Evolutionary conservation across 1,139 yeast genomes (phyloP), one percentile per base, ranked within the genome.

Genomic region (Pneumocystis oryctolagi): DNA sequence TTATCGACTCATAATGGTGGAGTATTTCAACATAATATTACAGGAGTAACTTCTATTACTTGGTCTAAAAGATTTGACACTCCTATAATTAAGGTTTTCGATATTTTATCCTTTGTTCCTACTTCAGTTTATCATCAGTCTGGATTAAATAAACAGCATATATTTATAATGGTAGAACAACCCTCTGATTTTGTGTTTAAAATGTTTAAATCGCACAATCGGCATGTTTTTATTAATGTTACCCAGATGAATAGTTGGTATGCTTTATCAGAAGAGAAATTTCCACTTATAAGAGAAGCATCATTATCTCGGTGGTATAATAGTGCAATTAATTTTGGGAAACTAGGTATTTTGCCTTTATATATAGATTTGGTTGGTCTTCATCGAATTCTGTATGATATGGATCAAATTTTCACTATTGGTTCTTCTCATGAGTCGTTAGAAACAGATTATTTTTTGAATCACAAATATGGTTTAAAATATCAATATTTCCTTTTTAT

Each of bases 221-320:
- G 31, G 12, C 14, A 47, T 47, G 55, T 89, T 1, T 89, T 82
- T 71, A 76, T 89, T 30, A 88, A 85, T 66, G 78, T 79, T 66
- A 85, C 92, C 0, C 76, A 79, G 14, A 79, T 79, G 63, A 83
- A 84, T 3, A 85, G 87, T 61, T 89, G 96, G 96, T 88, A 81
- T 75, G 97, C 96, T 12, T 79, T 90, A 81, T 86, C 95, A 37
- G 87, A 84, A 67, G 72, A 74, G 34, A 80, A 84, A 68, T 90
- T 84, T 70, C 96, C 97, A 0, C 73, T 89, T 62, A 89, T 90
- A 28, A 83, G 83, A 66, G 82, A 88, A 32, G 94, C 97, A 0
- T 92, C 95, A 64, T 69, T 66, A 0, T 75, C 79, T 0, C 64
- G 65, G 2, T 77, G 77, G 77, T 71, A 71, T 59, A 60, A 67